A percentile compares a stretch with the other conserved stretches of the same genome.
Conservation (phyloP, 1,284 basidiomycete genomes). For the Ustilago vetiveriae region DNA sequence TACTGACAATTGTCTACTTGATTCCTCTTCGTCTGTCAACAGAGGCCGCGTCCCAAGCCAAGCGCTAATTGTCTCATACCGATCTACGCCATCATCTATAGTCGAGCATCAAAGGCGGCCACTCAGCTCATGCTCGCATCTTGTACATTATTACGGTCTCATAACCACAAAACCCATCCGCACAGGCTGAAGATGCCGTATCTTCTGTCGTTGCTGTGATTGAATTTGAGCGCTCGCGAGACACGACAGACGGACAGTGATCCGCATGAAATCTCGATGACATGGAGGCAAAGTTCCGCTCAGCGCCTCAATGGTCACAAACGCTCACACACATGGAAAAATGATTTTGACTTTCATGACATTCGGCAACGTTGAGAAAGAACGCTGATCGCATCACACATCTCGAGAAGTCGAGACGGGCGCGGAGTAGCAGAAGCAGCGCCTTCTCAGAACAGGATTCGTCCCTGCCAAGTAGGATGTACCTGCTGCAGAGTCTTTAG, state of each 20-base stretch:
- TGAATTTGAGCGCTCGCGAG: no score
- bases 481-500: slow-evolving; percentile 33
- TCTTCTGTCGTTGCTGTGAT: no score
- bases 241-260: no score
- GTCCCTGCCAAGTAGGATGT: slow-evolving; percentile 41
- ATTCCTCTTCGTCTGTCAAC: background rate
- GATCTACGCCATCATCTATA: no score
- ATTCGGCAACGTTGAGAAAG: slow-evolving; percentile 42
- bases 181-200: no score
- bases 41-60: slow-evolving; percentile 48
- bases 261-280: no score
- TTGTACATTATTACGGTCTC: no score
- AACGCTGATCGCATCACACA: slow-evolving; percentile 5
- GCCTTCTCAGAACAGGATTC: slow-evolving; percentile 37
- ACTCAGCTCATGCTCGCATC: no score
- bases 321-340: slow-evolving; percentile 4
- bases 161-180: no score
- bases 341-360: slow-evolving; percentile 43
- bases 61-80: no score
- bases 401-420: slow-evolving; percentile 6
- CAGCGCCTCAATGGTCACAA: background rate
- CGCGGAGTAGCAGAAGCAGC: slow-evolving; percentile 20
- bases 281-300: no score
- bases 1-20: background rate
- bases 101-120: no score